Evolutionary conservation across 2,329 filamentous ascomycete species (phyloP), one percentile per base, ranked within the genome.

Genomic region (Westerdykella ornata): DNA sequence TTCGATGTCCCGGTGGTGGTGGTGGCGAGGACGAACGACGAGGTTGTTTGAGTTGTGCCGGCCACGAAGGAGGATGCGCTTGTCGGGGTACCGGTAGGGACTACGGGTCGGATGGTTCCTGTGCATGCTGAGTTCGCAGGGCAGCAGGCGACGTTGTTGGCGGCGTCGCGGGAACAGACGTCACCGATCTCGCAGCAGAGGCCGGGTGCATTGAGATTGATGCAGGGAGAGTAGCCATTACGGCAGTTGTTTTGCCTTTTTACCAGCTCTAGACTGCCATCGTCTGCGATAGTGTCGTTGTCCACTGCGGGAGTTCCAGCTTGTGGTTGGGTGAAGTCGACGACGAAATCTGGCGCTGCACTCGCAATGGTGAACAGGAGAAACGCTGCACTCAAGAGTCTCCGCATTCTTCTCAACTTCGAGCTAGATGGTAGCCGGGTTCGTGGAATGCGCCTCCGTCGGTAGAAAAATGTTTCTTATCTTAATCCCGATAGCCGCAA

Each of bases 61-160:
- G 45, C 4, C 8, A 46, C 22, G 19, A 28, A 33, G 36, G 42
- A 30, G 3, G 41, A 41, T n/a, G 44, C 39, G 16, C 41, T 16
- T 31, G 41, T 48, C 11, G 41, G 29, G 13, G 30, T 26, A 38
- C 39, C 43, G 16, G 48, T 41, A 36, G 45, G 31, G 4, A 38
- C 36, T n/a, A 50, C 41, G 37, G 39, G 37, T 18, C 42, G 52
- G 26, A 81, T 68, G 7, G 68, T 72, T 2, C 79, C 79, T 0
- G 78, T 81, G 54, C 79, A 82, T 19, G 66, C 72, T 12, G 74
- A 73, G 38, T 74, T 72, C 18, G 63, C 68, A 0, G 77, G 77
- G 62, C 79, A 82, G 68, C 79, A 82, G 17, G 78, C 79, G 40
- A 81, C 73, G 46, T 80, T 69, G 40, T 77, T 71, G 29, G 71